A percentile compares a stretch with the other conserved stretches of the same genome.
phyloP scores from a whole-genome alignment of 192 early-diverging fungal species.

The Podila epicladia region DNA sequence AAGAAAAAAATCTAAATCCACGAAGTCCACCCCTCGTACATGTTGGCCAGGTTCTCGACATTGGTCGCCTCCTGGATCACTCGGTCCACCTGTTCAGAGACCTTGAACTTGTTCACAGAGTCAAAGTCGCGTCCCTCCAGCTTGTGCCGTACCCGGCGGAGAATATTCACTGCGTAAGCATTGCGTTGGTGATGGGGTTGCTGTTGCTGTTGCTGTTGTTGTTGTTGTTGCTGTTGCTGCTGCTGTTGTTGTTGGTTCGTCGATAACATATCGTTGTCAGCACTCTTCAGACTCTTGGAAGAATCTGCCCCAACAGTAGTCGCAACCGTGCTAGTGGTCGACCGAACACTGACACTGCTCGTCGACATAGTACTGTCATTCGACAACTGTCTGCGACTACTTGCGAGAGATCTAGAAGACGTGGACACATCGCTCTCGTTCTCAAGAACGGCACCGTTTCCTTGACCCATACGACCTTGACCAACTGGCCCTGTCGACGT shows the following conservation, averaged over 20 bases:
- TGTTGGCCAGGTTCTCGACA: slow-evolving; percentile 73
- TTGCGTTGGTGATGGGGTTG: slow-evolving; percentile 58
- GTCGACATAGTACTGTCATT: not conserved
- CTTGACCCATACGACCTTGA: not conserved
- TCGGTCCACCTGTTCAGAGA: slow-evolving; percentile 73
- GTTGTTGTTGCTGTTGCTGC: slow-evolving; percentile 14
- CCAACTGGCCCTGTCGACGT: slow-evolving; percentile 9
- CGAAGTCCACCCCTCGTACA: slow-evolving; percentile 93
- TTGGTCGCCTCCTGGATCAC: slow-evolving; percentile 75
- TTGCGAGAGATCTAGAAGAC: not conserved
- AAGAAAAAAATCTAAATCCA: slow-evolving; percentile 70
- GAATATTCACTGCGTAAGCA: slow-evolving; percentile 68
- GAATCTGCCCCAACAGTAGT: not conserved
- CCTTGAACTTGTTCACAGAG: slow-evolving; percentile 57
- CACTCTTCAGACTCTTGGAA: not conserved
- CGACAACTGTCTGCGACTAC: slow-evolving; percentile 5
- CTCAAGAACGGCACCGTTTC: no score
- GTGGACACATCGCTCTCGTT: not conserved
- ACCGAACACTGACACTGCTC: not conserved
- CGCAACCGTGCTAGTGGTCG: not conserved
- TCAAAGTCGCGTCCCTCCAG: slow-evolving; percentile 72
- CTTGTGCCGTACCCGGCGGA: slow-evolving; percentile 69
- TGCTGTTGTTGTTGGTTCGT: slow-evolving; percentile 11
- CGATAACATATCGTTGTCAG: not conserved
- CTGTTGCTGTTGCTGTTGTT: slow-evolving; percentile 7